These are phyloP conservation scores for Cordyceps militaris DNA, from an alignment of 2,329 filamentous ascomycete genomes.

Conservation along the genomic window DNA sequence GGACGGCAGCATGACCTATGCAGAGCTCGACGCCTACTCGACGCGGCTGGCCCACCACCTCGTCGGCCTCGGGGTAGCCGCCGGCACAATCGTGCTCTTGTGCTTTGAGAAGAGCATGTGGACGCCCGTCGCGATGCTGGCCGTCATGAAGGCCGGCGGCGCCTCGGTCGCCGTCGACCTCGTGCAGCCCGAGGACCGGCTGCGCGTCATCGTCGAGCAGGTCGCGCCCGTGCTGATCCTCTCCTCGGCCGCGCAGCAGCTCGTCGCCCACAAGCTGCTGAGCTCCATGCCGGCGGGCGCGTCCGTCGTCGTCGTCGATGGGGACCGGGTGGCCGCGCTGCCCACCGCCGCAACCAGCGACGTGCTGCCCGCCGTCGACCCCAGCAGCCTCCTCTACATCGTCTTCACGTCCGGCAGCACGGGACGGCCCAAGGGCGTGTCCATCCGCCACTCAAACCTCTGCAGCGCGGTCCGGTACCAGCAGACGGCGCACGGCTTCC, in stretches of 20 bases:
- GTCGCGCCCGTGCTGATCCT: slow-evolving; percentile 17
- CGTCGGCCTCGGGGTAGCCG: slow-evolving; percentile 19
- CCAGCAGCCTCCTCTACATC: slow-evolving; percentile 22
- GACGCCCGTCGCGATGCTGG: slow-evolving; percentile 20
- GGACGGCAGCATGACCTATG: slow-evolving; percentile 37
- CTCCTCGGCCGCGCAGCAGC: slow-evolving; percentile 8
- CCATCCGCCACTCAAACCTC: slow-evolving; percentile 22
- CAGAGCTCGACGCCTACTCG: slow-evolving; percentile 24
- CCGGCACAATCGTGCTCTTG: slow-evolving; percentile 19
- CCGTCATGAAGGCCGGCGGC: slow-evolving; percentile 20
- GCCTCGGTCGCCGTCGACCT: slow-evolving; percentile 24
- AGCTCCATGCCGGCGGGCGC: background rate
- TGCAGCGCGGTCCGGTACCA: slow-evolving; percentile 9
- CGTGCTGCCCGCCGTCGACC: background rate
- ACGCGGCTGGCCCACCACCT: slow-evolving; percentile 15
- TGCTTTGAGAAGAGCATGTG: slow-evolving; percentile 22
- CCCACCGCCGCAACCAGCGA: background rate
- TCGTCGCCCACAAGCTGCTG: slow-evolving; percentile 11
- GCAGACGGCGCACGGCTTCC: slow-evolving; percentile 4
- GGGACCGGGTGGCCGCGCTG: background rate
- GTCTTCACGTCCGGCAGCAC: slow-evolving; percentile 49
- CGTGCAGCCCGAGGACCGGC: slow-evolving; percentile 15
- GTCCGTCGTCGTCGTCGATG: background rate
- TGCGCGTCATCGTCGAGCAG: slow-evolving; percentile 16
- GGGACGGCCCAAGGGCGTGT: slow-evolving; percentile 43